These are phyloP conservation scores for Colletotrichum sp. DNA, from an alignment of 2,329 filamentous ascomycete species.

Conservation along the genomic window DNA sequence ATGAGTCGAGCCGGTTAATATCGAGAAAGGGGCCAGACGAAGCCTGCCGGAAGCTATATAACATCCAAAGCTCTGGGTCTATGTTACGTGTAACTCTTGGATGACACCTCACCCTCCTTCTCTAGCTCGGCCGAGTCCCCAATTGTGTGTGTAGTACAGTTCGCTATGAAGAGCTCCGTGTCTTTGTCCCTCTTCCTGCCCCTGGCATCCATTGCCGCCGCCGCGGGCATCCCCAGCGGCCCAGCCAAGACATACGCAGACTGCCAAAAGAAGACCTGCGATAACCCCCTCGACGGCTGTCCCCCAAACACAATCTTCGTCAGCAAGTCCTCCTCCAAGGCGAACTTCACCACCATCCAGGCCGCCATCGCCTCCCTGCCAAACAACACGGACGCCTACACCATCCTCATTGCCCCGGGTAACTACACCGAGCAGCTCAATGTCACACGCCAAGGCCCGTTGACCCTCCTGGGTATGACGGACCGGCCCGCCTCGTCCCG, in stretches of 20 bases:
- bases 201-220: not conserved
- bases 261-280: slow-evolving; percentile 35
- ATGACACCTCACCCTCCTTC: not conserved
- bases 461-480: slow-evolving; percentile 67
- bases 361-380: slow-evolving; percentile 43
- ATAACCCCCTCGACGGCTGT: slow-evolving; percentile 37
- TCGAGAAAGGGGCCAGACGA: not conserved
- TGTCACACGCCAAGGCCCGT: slow-evolving; percentile 63
- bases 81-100: not conserved
- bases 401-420: slow-evolving; percentile 65
- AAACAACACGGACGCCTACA: slow-evolving; percentile 46
- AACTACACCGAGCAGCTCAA: slow-evolving; percentile 70
- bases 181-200: not conserved
- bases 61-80: not conserved
- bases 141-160: not conserved
- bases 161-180: slow-evolving; percentile 13
- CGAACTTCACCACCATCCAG: slow-evolving; percentile 43
- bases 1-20: not conserved
- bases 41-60: not conserved
- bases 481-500: slow-evolving; percentile 35
- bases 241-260: slow-evolving; percentile 32
- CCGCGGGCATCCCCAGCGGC: not conserved
- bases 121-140: not conserved
- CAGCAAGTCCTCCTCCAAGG: slow-evolving; percentile 35
- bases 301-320: slow-evolving; percentile 46